A percentile compares a stretch with the other conserved stretches of the same genome.
Evolutionary conservation across 306 rosid species (phyloP).

Genomic region (Rubus idaeus): DNA sequence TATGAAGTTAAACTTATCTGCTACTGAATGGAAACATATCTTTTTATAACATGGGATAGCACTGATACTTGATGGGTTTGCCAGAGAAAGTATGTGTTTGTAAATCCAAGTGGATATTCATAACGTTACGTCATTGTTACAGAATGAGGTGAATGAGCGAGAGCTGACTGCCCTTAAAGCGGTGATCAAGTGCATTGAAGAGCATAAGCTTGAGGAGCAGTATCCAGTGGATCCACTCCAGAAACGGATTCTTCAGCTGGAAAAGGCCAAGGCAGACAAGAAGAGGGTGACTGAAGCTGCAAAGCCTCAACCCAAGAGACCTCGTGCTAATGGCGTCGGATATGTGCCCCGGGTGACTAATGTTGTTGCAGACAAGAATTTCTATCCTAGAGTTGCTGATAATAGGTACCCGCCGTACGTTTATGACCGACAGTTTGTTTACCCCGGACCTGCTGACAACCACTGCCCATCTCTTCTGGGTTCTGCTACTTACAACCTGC

Average conservation of each 20-base stretch:
- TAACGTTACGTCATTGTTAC: conserved; percentile 30
- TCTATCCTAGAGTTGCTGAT: conserved; percentile 75
- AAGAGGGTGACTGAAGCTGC: conserved; percentile 83
- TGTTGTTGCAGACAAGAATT: conserved; percentile 61
- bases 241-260: conserved; percentile 66
- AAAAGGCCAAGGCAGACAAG: conserved; percentile 95
- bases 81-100: not conserved
- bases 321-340: conserved; percentile 76
- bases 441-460: conserved; percentile 67
- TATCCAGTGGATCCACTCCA: conserved; percentile 84
- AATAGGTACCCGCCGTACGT: conserved; percentile 83
- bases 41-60: not conserved
- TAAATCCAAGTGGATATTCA: conserved; percentile 10
- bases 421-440: conserved; percentile 73
- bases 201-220: conserved; percentile 86
- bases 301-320: conserved; percentile 97
- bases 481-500: conserved; percentile 65
- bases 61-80: conserved; percentile 20
- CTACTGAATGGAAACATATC: not conserved
- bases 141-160: conserved; percentile 85
- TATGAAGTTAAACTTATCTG: not conserved
- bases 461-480: conserved; percentile 67
- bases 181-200: conserved; percentile 83
- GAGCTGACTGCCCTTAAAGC: conserved; percentile 87
- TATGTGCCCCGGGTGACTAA: conserved; percentile 65